Evolutionary conservation across 331 rosid genomes (phyloP).

Genomic region (Quercus phellos): DNA sequence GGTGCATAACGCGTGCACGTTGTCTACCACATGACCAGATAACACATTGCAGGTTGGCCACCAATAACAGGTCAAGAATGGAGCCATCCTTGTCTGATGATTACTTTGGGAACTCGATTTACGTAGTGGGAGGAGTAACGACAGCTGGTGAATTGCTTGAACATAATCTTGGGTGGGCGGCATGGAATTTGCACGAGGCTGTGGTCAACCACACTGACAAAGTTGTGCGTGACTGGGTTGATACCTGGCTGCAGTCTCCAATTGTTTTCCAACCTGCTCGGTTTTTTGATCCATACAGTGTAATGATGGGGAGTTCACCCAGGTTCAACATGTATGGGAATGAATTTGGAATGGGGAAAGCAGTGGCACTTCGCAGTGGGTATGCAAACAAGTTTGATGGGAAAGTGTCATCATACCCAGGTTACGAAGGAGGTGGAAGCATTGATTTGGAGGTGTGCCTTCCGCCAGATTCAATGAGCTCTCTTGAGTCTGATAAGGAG

Average conservation of each 20-base stretch:
- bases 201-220: constrained; percentile 23
- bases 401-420: constrained; percentile 42
- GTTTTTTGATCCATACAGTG: constrained; percentile 8
- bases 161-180: constrained; percentile 66
- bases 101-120: constrained; percentile 52
- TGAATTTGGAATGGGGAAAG: constrained; percentile 76
- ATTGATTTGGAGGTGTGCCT: constrained; percentile 63
- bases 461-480: constrained; percentile 28
- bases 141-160: neutral
- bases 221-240: neutral
- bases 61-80: constrained; percentile 42
- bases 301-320: constrained; percentile 63
- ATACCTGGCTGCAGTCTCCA: constrained; percentile 45
- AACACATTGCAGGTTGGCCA: constrained; percentile 34
- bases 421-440: constrained; percentile 50
- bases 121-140: neutral
- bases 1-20: constrained; percentile 45
- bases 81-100: constrained; percentile 24
- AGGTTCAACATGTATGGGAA: constrained; percentile 53
- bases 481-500: constrained; percentile 42
- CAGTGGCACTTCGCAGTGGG: constrained; percentile 53
- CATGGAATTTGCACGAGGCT: constrained; percentile 42
- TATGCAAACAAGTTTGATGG: constrained; percentile 54
- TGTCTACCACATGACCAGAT: neutral
- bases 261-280: neutral